Evolutionary conservation across 305 asterid species (phyloP), one percentile per base, ranked within the genome.

Genomic region (Nicotiana rustica): DNA sequence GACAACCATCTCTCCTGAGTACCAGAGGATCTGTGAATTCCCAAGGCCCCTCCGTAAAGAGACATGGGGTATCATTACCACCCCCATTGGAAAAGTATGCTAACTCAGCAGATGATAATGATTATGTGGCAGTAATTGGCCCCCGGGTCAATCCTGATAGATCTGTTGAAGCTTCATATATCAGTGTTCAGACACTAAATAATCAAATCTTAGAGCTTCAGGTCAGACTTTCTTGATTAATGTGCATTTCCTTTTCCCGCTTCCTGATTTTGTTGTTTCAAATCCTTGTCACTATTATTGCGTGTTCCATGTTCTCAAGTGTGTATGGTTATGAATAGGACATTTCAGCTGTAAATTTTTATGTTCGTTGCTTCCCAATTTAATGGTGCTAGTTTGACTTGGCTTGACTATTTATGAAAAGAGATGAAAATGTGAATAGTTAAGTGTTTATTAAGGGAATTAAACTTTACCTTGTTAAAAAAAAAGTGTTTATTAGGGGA

Each of bases 131-230:
- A 66, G 85, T 84, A 73, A 83, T 94, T 6, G 86, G 85, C 69
- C 85, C 89, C 62, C 93, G 83, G 52, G 65, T 78, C 29, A 67
- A 83, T 83, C 83, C 93, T 18, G 77, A 83, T 81, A 85, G 85
- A 78, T 83, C 47, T 78, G 59, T 71, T 21, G 92, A 91, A 85
- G 31, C 90, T 69, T 82, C 89, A 36, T 91, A 91, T 69, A 67
- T 87, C 81, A 89, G 91, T 80, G 75, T 84, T 79, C 95, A 86
- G 76, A 80, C 93, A 41, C 91, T 93, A 94, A 94, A 89, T 82
- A 92, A 90, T 61, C 98, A 91, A 82, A 91, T 93, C 83, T 83
- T 85, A 89, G 97, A 93, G 86, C 89, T 91, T 59, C 95, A 92
- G 97, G 98, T 96, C 31, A 69, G 84, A 75, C 80, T 88, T 70